A percentile compares a stretch with the other conserved stretches of the same genome.
These are phyloP conservation scores for Sporothrix mexicana DNA, from an alignment of 2,329 filamentous ascomycete species.

Conservation along the genomic window DNA sequence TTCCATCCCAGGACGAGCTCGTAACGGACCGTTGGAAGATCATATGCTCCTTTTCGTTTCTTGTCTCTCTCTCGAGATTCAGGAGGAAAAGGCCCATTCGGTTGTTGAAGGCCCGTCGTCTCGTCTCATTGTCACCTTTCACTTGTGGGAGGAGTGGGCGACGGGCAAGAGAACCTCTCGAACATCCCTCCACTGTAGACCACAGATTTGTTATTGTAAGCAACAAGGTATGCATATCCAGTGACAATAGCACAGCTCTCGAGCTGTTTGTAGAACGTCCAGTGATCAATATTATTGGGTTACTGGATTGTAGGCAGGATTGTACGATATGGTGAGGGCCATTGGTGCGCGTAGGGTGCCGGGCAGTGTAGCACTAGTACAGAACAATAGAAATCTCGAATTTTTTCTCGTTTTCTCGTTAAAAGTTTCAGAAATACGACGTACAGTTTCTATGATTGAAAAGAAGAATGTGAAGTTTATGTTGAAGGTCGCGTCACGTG, in stretches of 20 bases:
- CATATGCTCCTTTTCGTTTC: slow-evolving; percentile 41
- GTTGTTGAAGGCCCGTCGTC: slow-evolving; percentile 49
- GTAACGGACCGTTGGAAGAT: slow-evolving; percentile 87
- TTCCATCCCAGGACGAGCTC: slow-evolving; percentile 69
- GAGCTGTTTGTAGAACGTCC: no score
- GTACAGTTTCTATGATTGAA: no score
- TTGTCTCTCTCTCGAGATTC: background rate
- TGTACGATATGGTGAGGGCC: no score
- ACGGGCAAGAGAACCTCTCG: slow-evolving; percentile 52
- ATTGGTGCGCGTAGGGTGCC: no score
- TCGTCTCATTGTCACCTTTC: slow-evolving; percentile 42
- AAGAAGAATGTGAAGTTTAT: background rate
- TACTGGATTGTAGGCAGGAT: no score
- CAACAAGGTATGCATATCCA: background rate
- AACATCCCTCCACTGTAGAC: slow-evolving; percentile 35
- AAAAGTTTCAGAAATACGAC: no score
- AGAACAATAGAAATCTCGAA: no score
- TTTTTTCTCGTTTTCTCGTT: no score
- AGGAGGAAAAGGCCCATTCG: slow-evolving; percentile 39
- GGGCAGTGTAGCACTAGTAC: no score
- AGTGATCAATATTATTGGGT: no score
- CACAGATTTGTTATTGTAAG: background rate
- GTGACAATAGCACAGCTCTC: no score
- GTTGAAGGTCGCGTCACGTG: slow-evolving; percentile 7
- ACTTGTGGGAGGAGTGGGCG: slow-evolving; percentile 44